Base-by-base conservation (phyloP, 2,329 filamentous ascomycete genomes). In the Gaeumannomyces tritici region DNA sequence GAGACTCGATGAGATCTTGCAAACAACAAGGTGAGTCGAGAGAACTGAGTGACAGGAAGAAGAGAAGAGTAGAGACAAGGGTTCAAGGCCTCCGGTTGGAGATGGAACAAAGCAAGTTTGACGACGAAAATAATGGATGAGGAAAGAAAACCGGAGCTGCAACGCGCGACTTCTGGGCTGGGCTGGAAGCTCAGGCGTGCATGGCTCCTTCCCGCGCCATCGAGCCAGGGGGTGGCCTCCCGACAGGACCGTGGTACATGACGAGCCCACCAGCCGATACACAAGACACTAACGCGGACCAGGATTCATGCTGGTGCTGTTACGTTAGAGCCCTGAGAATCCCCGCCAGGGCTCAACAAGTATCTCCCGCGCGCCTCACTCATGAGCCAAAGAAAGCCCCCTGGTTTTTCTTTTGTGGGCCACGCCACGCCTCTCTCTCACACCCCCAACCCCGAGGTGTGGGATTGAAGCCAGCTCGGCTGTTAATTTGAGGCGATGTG, bases 401-500 rank as follows among this genome's bases (percentile, higher is more conserved):
- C 31, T 28, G 15, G 29, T 31, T 33, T 55, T 15, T 56, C 27
- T 42, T 60, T 42, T 35, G 15, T 26, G 27, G 33, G 26, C 24
- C 58, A n/a, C n/a, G n/a, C n/a, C n/a, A n/a, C n/a, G n/a, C n/a
- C n/a, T n/a, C n/a, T n/a, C n/a, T n/a, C n/a, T n/a, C n/a, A n/a
- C n/a, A n/a, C 26, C 29, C 31, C n/a, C 3, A n/a, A 33, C 9
- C 31, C 31, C 31, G 31, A 31, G 24, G 57, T 29, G 31, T 8
- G 42, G 42, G 42, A 24, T 51, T 6, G 42, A 24, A 9, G 42
- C 42, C 33, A 59, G 42, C 27, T 54, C 59, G 59, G 18, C 59
- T 54, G 42, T 27, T 29, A 31, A 60, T 60, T 60, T 60, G 42
- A 60, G 59, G 59, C 59, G 59, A 60, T 60, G 42, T 60, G 59